phyloP scores from a whole-genome alignment of 768 basidiomycete species.

The Leccinum subgranulosum region DNA sequence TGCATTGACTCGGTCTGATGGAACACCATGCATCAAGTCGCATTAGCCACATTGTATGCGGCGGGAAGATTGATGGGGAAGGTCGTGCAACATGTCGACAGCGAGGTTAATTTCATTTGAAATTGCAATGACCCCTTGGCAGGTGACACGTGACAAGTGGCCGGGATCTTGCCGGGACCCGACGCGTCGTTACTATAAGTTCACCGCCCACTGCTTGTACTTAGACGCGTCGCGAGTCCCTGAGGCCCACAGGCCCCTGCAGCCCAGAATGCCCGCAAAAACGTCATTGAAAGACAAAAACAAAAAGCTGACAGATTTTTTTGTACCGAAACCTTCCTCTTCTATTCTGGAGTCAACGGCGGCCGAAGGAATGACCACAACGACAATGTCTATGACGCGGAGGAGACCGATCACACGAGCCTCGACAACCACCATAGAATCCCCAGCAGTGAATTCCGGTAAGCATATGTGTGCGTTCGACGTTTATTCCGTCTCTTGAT shows the following conservation, averaged over 20 bases:
- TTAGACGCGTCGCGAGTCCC: conserved; percentile 1
- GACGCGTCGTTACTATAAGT: conserved; percentile 6
- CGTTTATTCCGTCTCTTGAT: neutral
- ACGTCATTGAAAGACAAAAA: conserved; percentile 12
- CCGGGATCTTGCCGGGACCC: neutral
- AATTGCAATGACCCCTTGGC: neutral
- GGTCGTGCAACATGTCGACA: neutral
- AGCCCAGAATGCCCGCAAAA: conserved; percentile 20
- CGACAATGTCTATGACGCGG: conserved; percentile 6
- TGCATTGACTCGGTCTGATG: neutral
- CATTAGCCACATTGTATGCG: conserved; percentile 1
- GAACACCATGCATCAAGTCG: neutral
- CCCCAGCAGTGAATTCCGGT: conserved; percentile 15
- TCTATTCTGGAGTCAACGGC: conserved; percentile 10
- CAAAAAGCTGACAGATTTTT: conserved; percentile 45
- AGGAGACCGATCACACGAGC: conserved; percentile 10
- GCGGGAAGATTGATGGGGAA: neutral
- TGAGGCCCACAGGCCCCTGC: neutral
- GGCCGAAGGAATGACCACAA: neutral
- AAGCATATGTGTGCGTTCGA: conserved; percentile 1
- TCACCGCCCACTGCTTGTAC: neutral
- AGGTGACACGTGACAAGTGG: neutral
- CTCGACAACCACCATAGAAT: conserved; percentile 1
- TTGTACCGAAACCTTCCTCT: conserved; percentile 32
- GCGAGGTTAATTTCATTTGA: neutral